Evolutionary conservation across 225 moss, liverwort and hornwort species (phyloP).

Genomic region (Climacium dendroides): DNA sequence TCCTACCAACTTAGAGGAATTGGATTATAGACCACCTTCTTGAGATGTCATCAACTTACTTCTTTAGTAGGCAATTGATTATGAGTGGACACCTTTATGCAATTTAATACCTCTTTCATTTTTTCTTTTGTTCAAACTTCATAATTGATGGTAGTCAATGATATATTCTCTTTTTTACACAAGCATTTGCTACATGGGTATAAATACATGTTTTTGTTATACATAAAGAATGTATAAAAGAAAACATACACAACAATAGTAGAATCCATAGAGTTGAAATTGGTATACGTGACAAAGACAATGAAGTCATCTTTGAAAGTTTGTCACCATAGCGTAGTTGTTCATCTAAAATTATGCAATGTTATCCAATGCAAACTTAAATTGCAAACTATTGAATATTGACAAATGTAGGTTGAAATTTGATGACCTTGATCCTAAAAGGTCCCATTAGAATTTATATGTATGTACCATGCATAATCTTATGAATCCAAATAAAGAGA

Average conservation of each 20-base stretch:
- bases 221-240: background rate
- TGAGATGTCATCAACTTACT: background rate
- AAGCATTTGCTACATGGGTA: too few species aligned
- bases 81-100: background rate
- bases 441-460: too few species aligned
- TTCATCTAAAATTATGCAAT: background rate
- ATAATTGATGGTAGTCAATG: too few species aligned
- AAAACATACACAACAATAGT: background rate
- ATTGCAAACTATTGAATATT: too few species aligned
- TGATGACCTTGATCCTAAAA: too few species aligned
- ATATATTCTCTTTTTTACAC: too few species aligned
- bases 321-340: background rate
- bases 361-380: too few species aligned
- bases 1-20: background rate
- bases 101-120: background rate
- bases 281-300: background rate
- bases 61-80: background rate
- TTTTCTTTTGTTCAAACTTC: background rate
- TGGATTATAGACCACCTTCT: background rate
- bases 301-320: background rate
- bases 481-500: too few species aligned
- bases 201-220: background rate
- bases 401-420: too few species aligned
- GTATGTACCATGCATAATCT: too few species aligned
- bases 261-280: background rate